Evolutionary conservation across 306 rosid species (phyloP).

Genomic region (Adenanthera pavonina): DNA sequence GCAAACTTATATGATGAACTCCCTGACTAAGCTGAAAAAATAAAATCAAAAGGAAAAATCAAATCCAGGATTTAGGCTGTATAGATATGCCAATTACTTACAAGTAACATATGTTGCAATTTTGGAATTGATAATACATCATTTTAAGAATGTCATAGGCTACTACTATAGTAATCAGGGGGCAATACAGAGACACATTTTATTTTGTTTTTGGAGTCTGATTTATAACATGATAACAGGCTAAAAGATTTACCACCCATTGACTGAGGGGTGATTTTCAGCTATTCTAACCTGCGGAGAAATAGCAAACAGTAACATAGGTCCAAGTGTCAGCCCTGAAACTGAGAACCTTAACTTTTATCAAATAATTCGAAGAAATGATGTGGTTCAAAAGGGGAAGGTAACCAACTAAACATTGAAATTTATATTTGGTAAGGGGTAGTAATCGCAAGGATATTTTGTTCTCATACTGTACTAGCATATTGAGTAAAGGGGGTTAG

Average conservation of each 20-base stretch:
- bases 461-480: neutral
- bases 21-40: neutral
- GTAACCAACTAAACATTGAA: neutral
- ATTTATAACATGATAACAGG: neutral
- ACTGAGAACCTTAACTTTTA: neutral
- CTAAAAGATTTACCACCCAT: neutral
- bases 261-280: neutral
- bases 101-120: neutral
- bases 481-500: neutral
- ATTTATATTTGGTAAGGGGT: neutral
- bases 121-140: neutral
- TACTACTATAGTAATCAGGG: neutral
- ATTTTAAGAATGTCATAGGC: neutral
- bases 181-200: neutral
- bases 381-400: neutral
- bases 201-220: neutral
- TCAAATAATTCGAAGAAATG: neutral
- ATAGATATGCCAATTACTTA: neutral
- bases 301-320: neutral
- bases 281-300: neutral
- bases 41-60: neutral
- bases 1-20: neutral
- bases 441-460: neutral
- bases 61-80: neutral
- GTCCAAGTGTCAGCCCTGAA: neutral